Conservation (phyloP, 2,329 filamentous ascomycete genomes). For the Fusarium torreyae region DNA sequence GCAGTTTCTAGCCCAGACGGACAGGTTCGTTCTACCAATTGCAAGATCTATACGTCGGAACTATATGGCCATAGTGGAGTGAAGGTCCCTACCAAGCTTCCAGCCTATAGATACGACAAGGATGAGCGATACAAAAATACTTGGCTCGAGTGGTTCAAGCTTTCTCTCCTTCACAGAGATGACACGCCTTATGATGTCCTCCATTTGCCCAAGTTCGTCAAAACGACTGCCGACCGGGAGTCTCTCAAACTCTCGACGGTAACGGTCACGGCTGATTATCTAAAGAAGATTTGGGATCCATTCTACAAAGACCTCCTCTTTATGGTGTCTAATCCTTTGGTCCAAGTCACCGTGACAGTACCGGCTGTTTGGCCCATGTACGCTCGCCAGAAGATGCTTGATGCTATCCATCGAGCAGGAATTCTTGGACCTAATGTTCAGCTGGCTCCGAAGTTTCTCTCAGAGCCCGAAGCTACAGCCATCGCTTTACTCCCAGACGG, state of each 20-base stretch:
- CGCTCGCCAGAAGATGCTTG: background rate
- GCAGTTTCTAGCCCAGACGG: rapidly evolving
- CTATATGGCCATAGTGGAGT: rapidly evolving
- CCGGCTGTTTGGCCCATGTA: background rate
- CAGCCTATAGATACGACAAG: background rate
- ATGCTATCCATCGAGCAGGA: background rate
- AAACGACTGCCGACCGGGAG: rapidly evolving
- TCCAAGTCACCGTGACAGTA: background rate
- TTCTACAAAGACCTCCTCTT: rapidly evolving
- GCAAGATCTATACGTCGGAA: background rate
- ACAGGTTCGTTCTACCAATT: background rate
- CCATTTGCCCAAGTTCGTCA: background rate
- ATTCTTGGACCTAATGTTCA: background rate
- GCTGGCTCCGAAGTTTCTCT: background rate
- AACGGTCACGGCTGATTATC: background rate
- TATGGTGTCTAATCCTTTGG: rapidly evolving
- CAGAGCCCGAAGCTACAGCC: conserved; percentile 6
- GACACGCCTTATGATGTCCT: background rate
- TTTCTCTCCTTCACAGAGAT: background rate
- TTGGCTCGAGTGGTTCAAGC: conserved; percentile 16
- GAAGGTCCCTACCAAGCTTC: background rate
- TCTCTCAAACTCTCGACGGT: rapidly evolving
- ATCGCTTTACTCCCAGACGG: background rate
- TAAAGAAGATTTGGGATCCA: background rate
- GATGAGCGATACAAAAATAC: background rate